Conservation (phyloP, 1,139 yeast genomes). For the Kluyveromyces sp. region DNA sequence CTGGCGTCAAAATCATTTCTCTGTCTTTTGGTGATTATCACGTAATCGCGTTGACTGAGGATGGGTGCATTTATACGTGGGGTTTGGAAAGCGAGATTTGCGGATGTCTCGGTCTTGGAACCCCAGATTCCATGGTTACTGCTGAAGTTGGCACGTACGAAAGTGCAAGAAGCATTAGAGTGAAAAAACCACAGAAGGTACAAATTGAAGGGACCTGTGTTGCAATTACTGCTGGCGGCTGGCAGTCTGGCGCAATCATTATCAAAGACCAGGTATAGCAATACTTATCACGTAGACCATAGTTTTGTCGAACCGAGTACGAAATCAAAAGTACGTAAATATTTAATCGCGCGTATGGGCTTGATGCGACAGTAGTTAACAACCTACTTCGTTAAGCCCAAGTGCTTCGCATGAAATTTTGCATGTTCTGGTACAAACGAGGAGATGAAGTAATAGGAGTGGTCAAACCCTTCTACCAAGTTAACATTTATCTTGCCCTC, state of each 20-base stretch:
- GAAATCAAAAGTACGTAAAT: no score
- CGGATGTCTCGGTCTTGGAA: conserved; percentile 69
- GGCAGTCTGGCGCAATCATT: conserved; percentile 67
- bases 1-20: conserved; percentile 41
- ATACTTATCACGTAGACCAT: not conserved
- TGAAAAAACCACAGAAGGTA: conserved; percentile 41
- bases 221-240: conserved; percentile 66
- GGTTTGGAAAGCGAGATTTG: conserved; percentile 57
- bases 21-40: conserved; percentile 74
- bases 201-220: conserved; percentile 37
- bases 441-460: conserved; percentile 80
- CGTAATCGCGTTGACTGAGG: conserved; percentile 50
- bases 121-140: conserved; percentile 30
- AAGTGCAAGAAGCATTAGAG: conserved; percentile 36
- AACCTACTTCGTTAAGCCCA: conserved; percentile 43
- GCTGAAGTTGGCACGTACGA: conserved; percentile 30
- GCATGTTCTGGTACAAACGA: conserved; percentile 81
- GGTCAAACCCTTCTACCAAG: conserved; percentile 81
- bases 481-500: conserved; percentile 55
- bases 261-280: conserved; percentile 12
- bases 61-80: conserved; percentile 63
- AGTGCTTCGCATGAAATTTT: conserved; percentile 73
- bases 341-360: no score
- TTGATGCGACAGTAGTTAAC: no score
- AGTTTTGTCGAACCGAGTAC: no score